phyloP scores from a whole-genome alignment of 2,329 filamentous ascomycete genomes.

The Moelleriella libera region DNA sequence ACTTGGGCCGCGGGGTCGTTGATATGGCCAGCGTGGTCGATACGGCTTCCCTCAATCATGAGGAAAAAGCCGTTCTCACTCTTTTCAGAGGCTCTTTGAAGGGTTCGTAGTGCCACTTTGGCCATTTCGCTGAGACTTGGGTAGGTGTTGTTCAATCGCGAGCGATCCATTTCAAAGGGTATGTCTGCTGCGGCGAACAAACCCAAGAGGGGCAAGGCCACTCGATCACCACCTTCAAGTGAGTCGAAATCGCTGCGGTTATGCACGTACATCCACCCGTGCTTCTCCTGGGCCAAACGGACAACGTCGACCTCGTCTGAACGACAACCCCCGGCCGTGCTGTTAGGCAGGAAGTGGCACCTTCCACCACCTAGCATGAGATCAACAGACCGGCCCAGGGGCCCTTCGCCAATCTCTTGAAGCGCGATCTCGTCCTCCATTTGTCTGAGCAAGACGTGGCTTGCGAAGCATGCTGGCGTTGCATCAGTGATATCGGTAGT shows the following conservation, averaged over 20 bases:
- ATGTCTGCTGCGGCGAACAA: constrained; percentile 74
- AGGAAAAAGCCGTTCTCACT: constrained; percentile 92
- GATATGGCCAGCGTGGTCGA: constrained; percentile 84
- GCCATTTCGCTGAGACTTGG: constrained; percentile 90
- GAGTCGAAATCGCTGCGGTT: constrained; percentile 62
- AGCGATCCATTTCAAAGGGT: constrained; percentile 86
- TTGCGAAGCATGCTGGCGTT: constrained; percentile 87
- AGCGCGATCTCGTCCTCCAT: constrained; percentile 87
- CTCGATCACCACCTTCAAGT: constrained; percentile 50
- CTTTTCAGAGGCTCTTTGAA: constrained; percentile 68
- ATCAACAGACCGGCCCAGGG: constrained; percentile 77
- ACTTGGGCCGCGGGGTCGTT: constrained; percentile 79
- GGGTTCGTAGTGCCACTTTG: constrained; percentile 60
- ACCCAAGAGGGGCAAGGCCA: constrained; percentile 70
- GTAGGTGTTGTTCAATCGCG: constrained; percentile 63
- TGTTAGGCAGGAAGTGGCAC: constrained; percentile 85
- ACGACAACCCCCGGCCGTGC: constrained; percentile 67
- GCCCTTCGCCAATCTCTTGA: constrained; percentile 81
- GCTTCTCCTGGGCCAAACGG: constrained; percentile 55
- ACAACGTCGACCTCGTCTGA: constrained; percentile 65
- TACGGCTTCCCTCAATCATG: constrained; percentile 94
- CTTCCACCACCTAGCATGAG: constrained; percentile 85
- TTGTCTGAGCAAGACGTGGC: constrained; percentile 64
- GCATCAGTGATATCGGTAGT: constrained; percentile 93
- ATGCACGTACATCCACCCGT: constrained; percentile 67